Evolutionary conservation across 1,139 yeast species (phyloP).

Genomic region (Pichia sp.): DNA sequence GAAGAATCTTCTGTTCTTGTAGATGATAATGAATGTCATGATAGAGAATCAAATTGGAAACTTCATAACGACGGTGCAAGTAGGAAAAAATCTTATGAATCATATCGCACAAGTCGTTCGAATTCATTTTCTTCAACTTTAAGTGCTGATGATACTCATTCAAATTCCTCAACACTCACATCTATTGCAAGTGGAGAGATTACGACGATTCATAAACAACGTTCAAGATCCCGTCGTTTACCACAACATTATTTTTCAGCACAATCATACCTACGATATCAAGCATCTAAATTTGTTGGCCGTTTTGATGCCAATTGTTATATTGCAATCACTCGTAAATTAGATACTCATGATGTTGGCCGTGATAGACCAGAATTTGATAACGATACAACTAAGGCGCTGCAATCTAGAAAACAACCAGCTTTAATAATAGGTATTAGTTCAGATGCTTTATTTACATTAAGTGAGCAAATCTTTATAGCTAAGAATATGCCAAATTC

Average conservation of each 20-base stretch:
- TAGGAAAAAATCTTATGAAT: conserved; percentile 24
- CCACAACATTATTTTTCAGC: conserved; percentile 93
- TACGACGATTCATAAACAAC: conserved; percentile 7
- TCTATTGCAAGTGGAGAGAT: conserved; percentile 6
- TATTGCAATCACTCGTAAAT: conserved; percentile 83
- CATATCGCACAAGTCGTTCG: conserved; percentile 20
- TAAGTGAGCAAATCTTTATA: conserved; percentile 80
- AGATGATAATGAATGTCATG: conserved; percentile 13
- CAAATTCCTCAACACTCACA: conserved; percentile 11
- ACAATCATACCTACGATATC: conserved; percentile 88
- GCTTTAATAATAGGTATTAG: conserved; percentile 81
- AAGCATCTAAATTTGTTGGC: conserved; percentile 80
- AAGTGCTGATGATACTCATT: conserved; percentile 9
- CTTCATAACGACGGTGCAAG: conserved; percentile 61
- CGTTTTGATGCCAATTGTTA: conserved; percentile 96
- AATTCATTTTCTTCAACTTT: conserved; percentile 17
- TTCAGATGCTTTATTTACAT: conserved; percentile 89
- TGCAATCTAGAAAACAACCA: conserved; percentile 60
- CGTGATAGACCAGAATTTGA: conserved; percentile 61
- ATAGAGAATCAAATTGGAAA: conserved; percentile 49
- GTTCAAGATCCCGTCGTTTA: conserved; percentile 32
- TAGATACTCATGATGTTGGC: conserved; percentile 91
- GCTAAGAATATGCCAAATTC: conserved; percentile 73
- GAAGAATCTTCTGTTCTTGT: conserved; percentile 18
- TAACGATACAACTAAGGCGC: conserved; percentile 40